Evolutionary conservation across 2,329 filamentous ascomycete genomes (phyloP), one percentile per base, ranked within the genome.

Genomic region (Colletotrichum falcatum): DNA sequence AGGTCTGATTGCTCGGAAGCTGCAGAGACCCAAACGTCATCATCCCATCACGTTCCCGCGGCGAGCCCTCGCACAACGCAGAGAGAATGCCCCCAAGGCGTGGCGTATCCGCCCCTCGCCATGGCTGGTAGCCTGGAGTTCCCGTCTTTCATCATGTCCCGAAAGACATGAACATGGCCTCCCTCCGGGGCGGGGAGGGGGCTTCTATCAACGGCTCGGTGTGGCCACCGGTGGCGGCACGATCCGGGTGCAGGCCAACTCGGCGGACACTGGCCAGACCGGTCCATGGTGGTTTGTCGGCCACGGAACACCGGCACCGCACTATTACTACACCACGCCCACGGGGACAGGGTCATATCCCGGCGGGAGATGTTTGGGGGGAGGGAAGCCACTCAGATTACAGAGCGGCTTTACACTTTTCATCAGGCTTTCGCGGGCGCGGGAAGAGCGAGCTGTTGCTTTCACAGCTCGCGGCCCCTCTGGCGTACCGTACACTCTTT

Each of bases 231-330:
- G 80, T 46, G 79, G 77, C 7, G 87, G 87, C 1, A 88, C 86
- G 0, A 85, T 88, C 0, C 82, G 87, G 1, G 76, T 88, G 7
- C 85, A 84, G 66, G 81, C 80, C 1, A 80, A 0, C 78, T 89
- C 1, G 85, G 0, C 75, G 85, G 3, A 87, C 87, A 0, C 71
- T 89, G 65, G 87, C 89, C 75, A 85, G 89, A 83, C n/a, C n/a
- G n/a, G n/a, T n/a, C n/a, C n/a, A 87, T 89, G 20, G 77, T 89
- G 6, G 20, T 89, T 89, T 6, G 89, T 87, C 0, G 87, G 88
- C 0, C 78, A 86, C 0, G 74, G 81, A 0, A 84, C 89, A 0
- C 73, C 71, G 0, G 86, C 87, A 0, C 73, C 81, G 23, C 86
- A 89, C n/a, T n/a, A n/a, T n/a, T 73, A 87, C 87, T 0, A 73